Base-by-base conservation (phyloP, 2,329 filamentous ascomycete genomes). In the Colletotrichum salicis region DNA sequence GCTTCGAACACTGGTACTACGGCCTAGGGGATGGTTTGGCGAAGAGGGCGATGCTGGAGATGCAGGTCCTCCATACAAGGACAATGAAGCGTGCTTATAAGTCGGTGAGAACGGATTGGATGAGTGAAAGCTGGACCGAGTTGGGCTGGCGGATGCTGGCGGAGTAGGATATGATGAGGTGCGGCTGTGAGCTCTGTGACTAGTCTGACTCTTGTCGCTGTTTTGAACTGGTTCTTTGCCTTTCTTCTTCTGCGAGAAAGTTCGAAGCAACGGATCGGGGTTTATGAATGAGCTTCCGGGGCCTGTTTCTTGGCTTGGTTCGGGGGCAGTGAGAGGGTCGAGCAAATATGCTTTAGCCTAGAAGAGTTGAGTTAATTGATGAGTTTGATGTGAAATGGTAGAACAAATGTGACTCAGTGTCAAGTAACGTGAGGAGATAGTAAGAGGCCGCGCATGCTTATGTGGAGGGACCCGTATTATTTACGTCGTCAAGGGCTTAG, bases 271-370 rank as follows among this genome's bases (percentile, higher is more conserved):
- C 59, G 75, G 77, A 22, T 74, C 77, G 67, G 75, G 73, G 64
- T 79, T 80, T 84, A 85, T 80, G 76, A 90, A 88, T 73, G 89
- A 88, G 4, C 85, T 84, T 70, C 89, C 89, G n/a, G 88, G 88
- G 8, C 92, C 91, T 59, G 89, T 92, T 78, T 93, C 90, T 73
- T 92, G 88, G 72, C 86, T 89, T 15, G 92, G 92, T 73, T 93
- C 90, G 11, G 90, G 91, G 27, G 87, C 91, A 76, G 86, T 90
- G 73, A 94, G 84, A 74, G 92, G 93, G 76, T 93, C 91, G 74
- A 94, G 88, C 56, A 94, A 84, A 77, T 92, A 91, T 77, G 89
- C 87, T 64, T 86, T 84, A 55, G 91, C 90, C 92, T 94, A 77
- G 11, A 13, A 31, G 31, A 24, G 37, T 22, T 19, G 19, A 15